Percentiles rank a stretch among this genome's conserved stretches.
Evolutionary conservation across 768 basidiomycete species (phyloP).

Genomic region (Mycena epipterygia): DNA sequence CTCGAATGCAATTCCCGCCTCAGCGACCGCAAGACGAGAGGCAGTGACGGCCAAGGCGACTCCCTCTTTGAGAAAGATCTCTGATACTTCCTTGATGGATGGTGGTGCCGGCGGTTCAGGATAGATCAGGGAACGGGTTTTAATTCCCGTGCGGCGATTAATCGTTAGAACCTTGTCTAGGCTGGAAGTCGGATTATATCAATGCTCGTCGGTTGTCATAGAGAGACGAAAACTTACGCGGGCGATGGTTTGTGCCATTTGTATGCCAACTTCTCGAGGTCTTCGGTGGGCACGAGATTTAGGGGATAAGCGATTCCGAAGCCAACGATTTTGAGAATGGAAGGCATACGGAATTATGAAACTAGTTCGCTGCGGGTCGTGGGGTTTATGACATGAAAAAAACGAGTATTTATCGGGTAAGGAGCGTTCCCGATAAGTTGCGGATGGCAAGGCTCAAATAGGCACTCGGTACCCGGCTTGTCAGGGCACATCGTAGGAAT

Average conservation of each 20-base stretch:
- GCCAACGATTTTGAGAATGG: slow-evolving; percentile 44
- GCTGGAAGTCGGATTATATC: not conserved
- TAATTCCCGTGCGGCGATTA: slow-evolving; percentile 22
- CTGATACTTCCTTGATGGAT: slow-evolving; percentile 19
- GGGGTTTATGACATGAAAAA: too few species aligned
- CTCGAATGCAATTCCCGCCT: slow-evolving; percentile 12
- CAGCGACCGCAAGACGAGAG: slow-evolving; percentile 3
- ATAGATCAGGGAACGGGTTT: slow-evolving; percentile 15
- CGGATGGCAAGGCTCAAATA: too few species aligned
- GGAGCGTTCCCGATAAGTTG: too few species aligned
- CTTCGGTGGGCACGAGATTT: not conserved
- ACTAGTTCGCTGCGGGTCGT: too few species aligned
- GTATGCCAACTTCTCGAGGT: slow-evolving; percentile 8
- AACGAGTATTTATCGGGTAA: too few species aligned
- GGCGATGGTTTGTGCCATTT: slow-evolving; percentile 16
- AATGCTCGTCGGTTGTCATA: not conserved
- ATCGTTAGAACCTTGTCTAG: slow-evolving; percentile 26
- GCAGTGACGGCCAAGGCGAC: slow-evolving; percentile 22
- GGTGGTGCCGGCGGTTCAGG: slow-evolving; percentile 12
- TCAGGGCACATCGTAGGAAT: too few species aligned
- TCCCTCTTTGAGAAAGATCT: slow-evolving; percentile 23
- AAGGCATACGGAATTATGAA: too few species aligned
- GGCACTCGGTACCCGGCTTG: too few species aligned
- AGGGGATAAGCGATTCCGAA: slow-evolving; percentile 24
- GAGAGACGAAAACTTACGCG: not conserved